Percentiles rank a stretch among this genome's conserved stretches.
Evolutionary conservation across 805 yeast genomes (phyloP).

Genomic region (Maudiozyma pseudohumilis): DNA sequence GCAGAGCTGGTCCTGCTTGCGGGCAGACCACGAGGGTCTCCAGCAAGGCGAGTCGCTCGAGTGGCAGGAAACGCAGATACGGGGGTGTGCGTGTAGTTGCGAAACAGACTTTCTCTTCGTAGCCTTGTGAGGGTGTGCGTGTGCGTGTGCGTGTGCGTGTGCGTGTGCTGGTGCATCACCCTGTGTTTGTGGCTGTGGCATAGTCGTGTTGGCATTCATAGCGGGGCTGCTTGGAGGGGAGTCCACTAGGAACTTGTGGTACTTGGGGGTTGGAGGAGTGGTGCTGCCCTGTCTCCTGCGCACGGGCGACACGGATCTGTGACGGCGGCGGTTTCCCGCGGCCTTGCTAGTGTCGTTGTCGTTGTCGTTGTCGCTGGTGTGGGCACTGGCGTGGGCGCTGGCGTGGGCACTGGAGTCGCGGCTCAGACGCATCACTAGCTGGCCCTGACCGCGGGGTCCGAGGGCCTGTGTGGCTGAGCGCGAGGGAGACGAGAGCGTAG

Average conservation of each 20-base stretch:
- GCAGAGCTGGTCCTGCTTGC: constrained; percentile 86
- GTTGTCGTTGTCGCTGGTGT: too few species aligned
- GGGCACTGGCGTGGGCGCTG: too few species aligned
- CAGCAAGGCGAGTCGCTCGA: constrained; percentile 92
- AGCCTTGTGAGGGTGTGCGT: neutral
- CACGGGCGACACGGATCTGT: constrained; percentile 5
- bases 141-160: too few species aligned
- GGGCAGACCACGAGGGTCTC: constrained; percentile 90
- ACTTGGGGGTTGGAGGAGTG: constrained; percentile 11
- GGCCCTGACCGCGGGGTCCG: too few species aligned
- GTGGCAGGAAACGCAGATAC: constrained; percentile 84
- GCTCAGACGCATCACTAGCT: too few species aligned
- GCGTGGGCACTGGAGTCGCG: too few species aligned
- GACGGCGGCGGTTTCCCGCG: too few species aligned
- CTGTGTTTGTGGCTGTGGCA: neutral
- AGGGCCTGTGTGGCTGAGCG: too few species aligned
- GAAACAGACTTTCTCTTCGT: neutral
- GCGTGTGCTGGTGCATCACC: neutral
- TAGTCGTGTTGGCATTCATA: neutral
- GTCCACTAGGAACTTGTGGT: constrained; percentile 16
- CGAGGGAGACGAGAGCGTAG: constrained; percentile 11
- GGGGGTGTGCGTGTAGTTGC: constrained; percentile 12
- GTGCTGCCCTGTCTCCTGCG: constrained; percentile 5
- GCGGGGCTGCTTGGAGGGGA: constrained; percentile 11
- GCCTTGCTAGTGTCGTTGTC: too few species aligned